A percentile compares a stretch with the other conserved stretches of the same genome.
phyloP scores from a whole-genome alignment of 768 basidiomycete species.

The Phylloporus sp. region DNA sequence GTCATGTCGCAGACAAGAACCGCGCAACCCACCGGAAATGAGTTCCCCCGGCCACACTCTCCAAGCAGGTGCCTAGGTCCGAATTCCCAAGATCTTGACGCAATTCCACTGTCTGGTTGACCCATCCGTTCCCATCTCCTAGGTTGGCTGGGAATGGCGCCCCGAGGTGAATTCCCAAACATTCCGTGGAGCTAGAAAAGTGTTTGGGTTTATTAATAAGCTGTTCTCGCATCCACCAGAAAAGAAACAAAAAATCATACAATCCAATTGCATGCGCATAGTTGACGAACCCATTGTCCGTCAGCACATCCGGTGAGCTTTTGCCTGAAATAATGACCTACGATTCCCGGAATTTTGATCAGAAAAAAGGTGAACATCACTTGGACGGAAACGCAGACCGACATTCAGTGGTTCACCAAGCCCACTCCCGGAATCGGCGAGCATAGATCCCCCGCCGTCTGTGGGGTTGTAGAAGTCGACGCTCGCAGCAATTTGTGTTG shows the following conservation, averaged over 20 bases:
- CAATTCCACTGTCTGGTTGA: constrained; percentile 41
- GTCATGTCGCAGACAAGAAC: too few relatives aligned
- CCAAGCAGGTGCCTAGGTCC: constrained; percentile 40
- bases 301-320: constrained; percentile 55
- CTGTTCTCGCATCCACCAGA: background rate
- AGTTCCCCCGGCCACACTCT: constrained; percentile 42
- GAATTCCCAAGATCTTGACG: constrained; percentile 39
- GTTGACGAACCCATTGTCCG: constrained; percentile 50
- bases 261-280: constrained; percentile 61
- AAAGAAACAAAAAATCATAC: constrained; percentile 35
- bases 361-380: background rate
- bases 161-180: constrained; percentile 33
- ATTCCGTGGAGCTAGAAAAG: constrained; percentile 36
- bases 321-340: constrained; percentile 62
- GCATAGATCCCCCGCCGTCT: constrained; percentile 39
- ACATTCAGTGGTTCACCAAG: constrained; percentile 46
- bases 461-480: constrained; percentile 35
- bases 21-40: constrained; percentile 39
- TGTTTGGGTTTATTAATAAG: background rate
- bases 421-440: constrained; percentile 34
- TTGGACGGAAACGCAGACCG: background rate
- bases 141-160: constrained; percentile 39
- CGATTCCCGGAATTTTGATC: background rate
- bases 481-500: background rate
- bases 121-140: constrained; percentile 43